Evolutionary conservation across 129 eudicot species (phyloP).

Genomic region (Apium graveolens): DNA sequence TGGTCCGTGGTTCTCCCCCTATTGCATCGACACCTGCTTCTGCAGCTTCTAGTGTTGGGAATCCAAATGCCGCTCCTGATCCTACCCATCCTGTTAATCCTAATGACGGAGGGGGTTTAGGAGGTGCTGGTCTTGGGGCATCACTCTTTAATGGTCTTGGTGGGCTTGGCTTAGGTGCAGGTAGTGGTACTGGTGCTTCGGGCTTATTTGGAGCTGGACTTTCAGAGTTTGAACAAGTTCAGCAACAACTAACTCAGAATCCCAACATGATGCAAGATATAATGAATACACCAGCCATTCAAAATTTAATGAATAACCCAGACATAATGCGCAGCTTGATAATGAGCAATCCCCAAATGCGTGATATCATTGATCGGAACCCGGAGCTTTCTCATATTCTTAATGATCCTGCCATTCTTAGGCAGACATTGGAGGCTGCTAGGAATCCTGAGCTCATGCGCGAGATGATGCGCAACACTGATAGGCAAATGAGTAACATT

Average conservation of each 20-base stretch:
- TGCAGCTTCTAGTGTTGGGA: constrained; percentile 37
- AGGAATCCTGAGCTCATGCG: constrained; percentile 98
- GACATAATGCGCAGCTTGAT: constrained; percentile 76
- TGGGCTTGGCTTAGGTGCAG: constrained; percentile 41
- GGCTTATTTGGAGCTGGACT: constrained; percentile 75
- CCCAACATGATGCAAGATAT: constrained; percentile 97
- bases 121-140: constrained; percentile 58
- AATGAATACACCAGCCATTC: constrained; percentile 79
- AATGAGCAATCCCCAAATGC: constrained; percentile 95
- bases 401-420: constrained; percentile 57
- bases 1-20: constrained; percentile 85
- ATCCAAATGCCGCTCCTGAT: constrained; percentile 30
- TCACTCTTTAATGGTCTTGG: constrained; percentile 56
- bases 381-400: constrained; percentile 82
- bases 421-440: constrained; percentile 91
- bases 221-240: constrained; percentile 82
- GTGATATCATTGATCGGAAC: constrained; percentile 65
- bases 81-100: constrained; percentile 31
- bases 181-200: constrained; percentile 42
- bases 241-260: constrained; percentile 78
- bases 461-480: constrained; percentile 97
- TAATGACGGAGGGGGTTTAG: constrained; percentile 34
- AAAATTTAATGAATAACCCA: constrained; percentile 59
- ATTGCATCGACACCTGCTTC: constrained; percentile 33
- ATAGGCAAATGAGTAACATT: constrained; percentile 93